A percentile compares a stretch with the other conserved stretches of the same genome.
phyloP scores from a whole-genome alignment of 1,139 yeast species.

The Arxiozyma slooffiae region DNA sequence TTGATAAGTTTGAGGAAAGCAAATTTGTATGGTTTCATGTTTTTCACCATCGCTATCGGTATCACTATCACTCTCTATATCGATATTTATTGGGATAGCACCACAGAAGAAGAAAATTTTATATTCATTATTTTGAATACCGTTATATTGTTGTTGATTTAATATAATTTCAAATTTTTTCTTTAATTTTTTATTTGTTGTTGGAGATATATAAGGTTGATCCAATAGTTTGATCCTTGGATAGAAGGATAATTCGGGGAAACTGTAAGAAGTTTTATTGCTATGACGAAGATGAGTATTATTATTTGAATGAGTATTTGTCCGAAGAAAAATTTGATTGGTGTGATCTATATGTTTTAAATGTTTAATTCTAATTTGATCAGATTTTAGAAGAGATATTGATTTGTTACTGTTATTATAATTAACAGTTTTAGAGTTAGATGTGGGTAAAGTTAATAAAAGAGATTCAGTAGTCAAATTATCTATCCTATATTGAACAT shows the following conservation, averaged over 20 bases:
- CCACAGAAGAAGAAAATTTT: constrained; percentile 2
- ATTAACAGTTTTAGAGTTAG: background rate
- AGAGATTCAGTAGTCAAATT: background rate
- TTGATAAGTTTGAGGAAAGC: constrained; percentile 1
- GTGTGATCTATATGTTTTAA: background rate
- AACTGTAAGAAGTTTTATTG: background rate
- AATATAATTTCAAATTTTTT: background rate
- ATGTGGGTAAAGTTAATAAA: background rate
- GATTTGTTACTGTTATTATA: background rate
- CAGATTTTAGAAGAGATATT: background rate
- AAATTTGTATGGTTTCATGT: background rate
- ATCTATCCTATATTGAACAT: background rate
- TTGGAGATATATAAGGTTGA: background rate
- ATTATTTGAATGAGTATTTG: background rate
- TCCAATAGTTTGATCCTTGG: background rate
- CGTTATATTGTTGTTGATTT: background rate
- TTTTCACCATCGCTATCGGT: background rate
- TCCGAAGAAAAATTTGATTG: background rate
- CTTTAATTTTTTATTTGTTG: background rate
- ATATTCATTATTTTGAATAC: background rate
- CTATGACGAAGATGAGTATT: background rate
- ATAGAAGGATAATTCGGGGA: background rate
- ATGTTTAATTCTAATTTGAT: background rate
- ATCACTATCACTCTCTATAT: background rate
- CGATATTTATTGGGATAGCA: background rate